These are phyloP conservation scores for Casuarina equisetifolia DNA, from an alignment of 306 rosid genomes.

Conservation along the genomic window DNA sequence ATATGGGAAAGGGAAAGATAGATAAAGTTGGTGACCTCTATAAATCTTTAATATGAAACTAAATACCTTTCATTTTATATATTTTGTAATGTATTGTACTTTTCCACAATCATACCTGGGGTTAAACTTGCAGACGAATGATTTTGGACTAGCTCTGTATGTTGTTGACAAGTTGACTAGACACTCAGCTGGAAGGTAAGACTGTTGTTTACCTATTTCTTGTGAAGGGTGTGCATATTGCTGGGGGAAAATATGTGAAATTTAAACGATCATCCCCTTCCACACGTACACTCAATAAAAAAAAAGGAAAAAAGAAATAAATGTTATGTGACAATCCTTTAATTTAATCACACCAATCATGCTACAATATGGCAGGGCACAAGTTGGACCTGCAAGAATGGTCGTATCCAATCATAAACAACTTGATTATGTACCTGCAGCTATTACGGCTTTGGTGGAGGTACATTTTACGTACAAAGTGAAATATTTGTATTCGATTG, in stretches of 20 bases:
- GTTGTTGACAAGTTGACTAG: conserved; percentile 86
- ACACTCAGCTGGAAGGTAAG: conserved; percentile 92
- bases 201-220: conserved; percentile 82
- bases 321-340: neutral
- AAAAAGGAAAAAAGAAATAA: too few relatives aligned
- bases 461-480: conserved; percentile 38
- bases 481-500: too few relatives aligned
- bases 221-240: conserved; percentile 94
- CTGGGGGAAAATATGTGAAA: conserved; percentile 78
- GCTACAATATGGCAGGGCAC: conserved; percentile 64
- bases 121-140: conserved; percentile 56
- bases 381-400: conserved; percentile 91
- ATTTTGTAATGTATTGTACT: too few relatives aligned
- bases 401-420: conserved; percentile 97
- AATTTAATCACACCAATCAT: neutral
- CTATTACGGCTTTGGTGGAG: conserved; percentile 95
- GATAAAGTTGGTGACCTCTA: too few relatives aligned
- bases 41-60: too few relatives aligned
- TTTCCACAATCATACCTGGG: too few relatives aligned
- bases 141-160: conserved; percentile 85
- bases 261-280: neutral
- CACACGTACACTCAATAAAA: too few relatives aligned
- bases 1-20: too few relatives aligned
- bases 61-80: too few relatives aligned
- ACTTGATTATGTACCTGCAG: conserved; percentile 91